Conservation (phyloP, 225 moss, liverwort and hornwort species). For the Asterella californica region DNA sequence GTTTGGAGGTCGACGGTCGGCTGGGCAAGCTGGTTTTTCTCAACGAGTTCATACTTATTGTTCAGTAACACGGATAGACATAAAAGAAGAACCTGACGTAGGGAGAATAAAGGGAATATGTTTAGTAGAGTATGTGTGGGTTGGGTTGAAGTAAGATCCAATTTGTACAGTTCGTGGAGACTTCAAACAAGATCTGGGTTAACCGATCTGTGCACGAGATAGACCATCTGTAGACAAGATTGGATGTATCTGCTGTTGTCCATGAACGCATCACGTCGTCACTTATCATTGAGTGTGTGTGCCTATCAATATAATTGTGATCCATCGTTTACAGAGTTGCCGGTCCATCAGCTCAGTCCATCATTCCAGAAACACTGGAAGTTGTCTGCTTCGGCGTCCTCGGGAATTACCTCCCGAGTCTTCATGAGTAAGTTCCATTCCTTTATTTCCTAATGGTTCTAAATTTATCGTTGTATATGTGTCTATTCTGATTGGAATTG, state of each 20-base stretch:
- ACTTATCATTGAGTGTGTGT: neutral
- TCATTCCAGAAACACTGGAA: conserved; percentile 62
- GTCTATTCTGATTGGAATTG: neutral
- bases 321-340: conserved; percentile 36
- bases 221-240: too few species aligned
- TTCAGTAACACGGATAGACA: neutral
- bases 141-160: too few species aligned
- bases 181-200: too few species aligned
- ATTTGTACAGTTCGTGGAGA: too few species aligned
- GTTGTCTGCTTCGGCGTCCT: conserved; percentile 76
- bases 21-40: neutral
- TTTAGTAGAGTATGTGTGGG: too few species aligned
- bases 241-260: neutral
- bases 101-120: too few species aligned
- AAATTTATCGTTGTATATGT: neutral
- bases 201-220: too few species aligned
- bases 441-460: too few species aligned
- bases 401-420: conserved; percentile 82
- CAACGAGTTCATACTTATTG: neutral
- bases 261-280: neutral
- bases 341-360: conserved; percentile 43
- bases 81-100: neutral
- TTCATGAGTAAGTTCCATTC: conserved; percentile 76
- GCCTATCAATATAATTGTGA: conserved; percentile 12
- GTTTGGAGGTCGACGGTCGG: neutral